Percentiles rank a stretch among this genome's conserved stretches.
These are phyloP conservation scores for Neoboletus brunneissimus DNA, from an alignment of 768 basidiomycete species.

Conservation along the genomic window DNA sequence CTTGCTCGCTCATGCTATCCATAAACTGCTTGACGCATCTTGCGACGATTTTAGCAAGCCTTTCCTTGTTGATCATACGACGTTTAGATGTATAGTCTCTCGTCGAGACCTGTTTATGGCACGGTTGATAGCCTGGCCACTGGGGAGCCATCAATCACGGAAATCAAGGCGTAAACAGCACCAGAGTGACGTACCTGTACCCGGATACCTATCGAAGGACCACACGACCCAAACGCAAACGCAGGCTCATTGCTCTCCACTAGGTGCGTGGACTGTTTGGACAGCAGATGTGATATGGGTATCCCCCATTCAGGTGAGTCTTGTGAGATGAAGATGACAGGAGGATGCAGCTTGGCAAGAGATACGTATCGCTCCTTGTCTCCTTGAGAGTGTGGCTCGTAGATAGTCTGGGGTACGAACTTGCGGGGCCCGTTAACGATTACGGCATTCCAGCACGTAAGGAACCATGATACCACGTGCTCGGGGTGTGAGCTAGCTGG, in stretches of 20 bases:
- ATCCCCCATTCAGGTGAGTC: slow-evolving; percentile 58
- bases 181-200: slow-evolving; percentile 47
- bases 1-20: not conserved
- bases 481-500: not conserved
- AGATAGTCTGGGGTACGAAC: slow-evolving; percentile 65
- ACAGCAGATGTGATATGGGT: slow-evolving; percentile 53
- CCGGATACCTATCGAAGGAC: slow-evolving; percentile 70
- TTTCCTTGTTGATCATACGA: slow-evolving; percentile 63
- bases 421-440: slow-evolving; percentile 35
- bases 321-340: slow-evolving; percentile 57
- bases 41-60: slow-evolving; percentile 68
- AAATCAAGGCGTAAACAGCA: not conserved
- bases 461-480: slow-evolving; percentile 6
- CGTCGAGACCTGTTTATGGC: slow-evolving; percentile 69
- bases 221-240: slow-evolving; percentile 61
- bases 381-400: slow-evolving; percentile 66
- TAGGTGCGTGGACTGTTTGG: slow-evolving; percentile 51
- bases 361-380: slow-evolving; percentile 72
- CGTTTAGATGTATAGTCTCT: slow-evolving; percentile 68
- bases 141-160: slow-evolving; percentile 21
- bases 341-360: slow-evolving; percentile 53
- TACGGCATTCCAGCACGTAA: not conserved
- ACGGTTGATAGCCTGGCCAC: slow-evolving; percentile 76
- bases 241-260: slow-evolving; percentile 54
- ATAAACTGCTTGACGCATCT: slow-evolving; percentile 46